A percentile compares a stretch with the other conserved stretches of the same genome.
Conservation (phyloP, 2,329 filamentous ascomycete species). For the Lasiodiplodia theobromae region DNA sequence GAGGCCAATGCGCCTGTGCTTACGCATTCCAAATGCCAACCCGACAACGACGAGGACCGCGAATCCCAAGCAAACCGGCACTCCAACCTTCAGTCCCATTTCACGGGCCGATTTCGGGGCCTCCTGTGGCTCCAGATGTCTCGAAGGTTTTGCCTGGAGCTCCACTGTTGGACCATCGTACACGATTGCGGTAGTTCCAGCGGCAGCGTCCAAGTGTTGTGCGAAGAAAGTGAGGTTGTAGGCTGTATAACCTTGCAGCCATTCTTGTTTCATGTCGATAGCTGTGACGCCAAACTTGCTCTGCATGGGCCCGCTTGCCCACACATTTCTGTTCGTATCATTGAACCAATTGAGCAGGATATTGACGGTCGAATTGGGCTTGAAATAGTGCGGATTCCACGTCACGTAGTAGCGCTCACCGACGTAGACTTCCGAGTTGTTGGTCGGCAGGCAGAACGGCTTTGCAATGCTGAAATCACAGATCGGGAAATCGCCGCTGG, state of each 20-base stretch:
- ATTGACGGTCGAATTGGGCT: conserved; percentile 37
- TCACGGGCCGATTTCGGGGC: conserved; percentile 32
- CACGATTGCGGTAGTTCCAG: conserved; percentile 37
- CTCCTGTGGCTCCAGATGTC: conserved; percentile 44
- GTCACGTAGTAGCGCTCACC: conserved; percentile 47
- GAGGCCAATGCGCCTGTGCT: conserved; percentile 47
- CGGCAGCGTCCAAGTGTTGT: conserved; percentile 36
- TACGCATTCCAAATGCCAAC: conserved; percentile 51
- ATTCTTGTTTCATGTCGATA: conserved; percentile 48
- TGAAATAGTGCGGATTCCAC: conserved; percentile 36
- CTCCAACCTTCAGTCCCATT: conserved; percentile 36
- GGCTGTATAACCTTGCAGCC: conserved; percentile 47
- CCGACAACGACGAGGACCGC: conserved; percentile 47
- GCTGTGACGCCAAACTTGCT: conserved; percentile 50
- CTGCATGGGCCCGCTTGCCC: conserved; percentile 44
- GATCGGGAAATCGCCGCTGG: conserved; percentile 40
- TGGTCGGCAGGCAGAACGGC: conserved; percentile 47
- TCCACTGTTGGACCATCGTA: conserved; percentile 47
- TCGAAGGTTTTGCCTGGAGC: conserved; percentile 43
- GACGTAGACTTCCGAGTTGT: conserved; percentile 44
- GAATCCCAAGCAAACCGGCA: conserved; percentile 50
- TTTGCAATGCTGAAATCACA: conserved; percentile 39
- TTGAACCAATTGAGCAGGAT: conserved; percentile 46
- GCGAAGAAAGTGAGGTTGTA: conserved; percentile 51
- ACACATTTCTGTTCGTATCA: conserved; percentile 43